Evolutionary conservation across 2,329 filamentous ascomycete species (phyloP), one percentile per base, ranked within the genome.

Genomic region (Xylariaceae sp.): DNA sequence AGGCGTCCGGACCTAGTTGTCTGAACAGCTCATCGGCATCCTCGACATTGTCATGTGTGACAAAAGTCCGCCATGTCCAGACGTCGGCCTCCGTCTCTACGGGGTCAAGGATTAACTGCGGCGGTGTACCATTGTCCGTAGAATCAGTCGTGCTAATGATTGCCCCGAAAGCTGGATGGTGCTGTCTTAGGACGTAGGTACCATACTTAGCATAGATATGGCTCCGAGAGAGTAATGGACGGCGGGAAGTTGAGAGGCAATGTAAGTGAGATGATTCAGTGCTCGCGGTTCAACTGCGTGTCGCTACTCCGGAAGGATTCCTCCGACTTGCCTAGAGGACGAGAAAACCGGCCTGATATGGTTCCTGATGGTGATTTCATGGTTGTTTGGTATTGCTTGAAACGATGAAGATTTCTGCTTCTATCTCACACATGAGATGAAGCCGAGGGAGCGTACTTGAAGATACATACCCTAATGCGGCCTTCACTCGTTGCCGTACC

Each of bases 221-320:
- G 45, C n/a, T 43, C 48, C 19, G 54, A 45, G 4, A 57, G 50
- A 7, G 59, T 52, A 9, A 70, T 60, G 23, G 57, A 65, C 20
- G 48, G 32, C 18, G 52, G 60, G 43, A 63, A 58, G 26, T 7
- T 18, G 20, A 64, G 40, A 2, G 50, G 41, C 1, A 64, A 20
- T 6, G 61, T 62, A 0, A 59, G 50, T n/a, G 63, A 64, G 29
- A 72, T 59, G 5, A 65, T 57, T 67, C 71, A 72, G 52, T 72
- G 66, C 50, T 72, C 70, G 18, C 69, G 23, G 23, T 26, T 26
- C 9, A 26, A 9, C 9, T 4, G 23, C 9, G 23, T 9, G 9
- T 9, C 23, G 23, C 23, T 9, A n/a, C 23, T 26, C 23, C 4
- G 23, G 23, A 26, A 26, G 23, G 9, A 26, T 9, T 26, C 9